Conservation (phyloP, 306 rosid genomes). For the Hippophae gyantsensis region DNA sequence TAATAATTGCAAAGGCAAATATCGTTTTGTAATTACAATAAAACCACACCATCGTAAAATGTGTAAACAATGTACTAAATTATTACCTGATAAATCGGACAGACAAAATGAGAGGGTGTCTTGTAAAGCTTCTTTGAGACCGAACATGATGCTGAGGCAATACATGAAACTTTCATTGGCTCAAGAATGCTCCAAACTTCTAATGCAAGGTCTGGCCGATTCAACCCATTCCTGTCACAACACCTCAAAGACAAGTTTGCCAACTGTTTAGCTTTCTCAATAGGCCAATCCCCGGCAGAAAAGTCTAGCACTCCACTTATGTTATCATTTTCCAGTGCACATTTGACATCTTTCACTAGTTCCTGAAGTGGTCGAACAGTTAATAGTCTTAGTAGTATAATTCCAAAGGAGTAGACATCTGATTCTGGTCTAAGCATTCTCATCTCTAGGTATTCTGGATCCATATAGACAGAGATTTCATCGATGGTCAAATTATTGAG, state of each 20-base stretch:
- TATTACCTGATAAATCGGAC: slow-evolving; percentile 91
- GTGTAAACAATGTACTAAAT: background rate
- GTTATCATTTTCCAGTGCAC: slow-evolving; percentile 53
- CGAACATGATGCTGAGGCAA: slow-evolving; percentile 27
- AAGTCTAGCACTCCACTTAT: slow-evolving; percentile 50
- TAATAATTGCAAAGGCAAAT: too few species aligned
- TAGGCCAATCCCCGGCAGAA: slow-evolving; percentile 97
- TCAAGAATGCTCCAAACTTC: slow-evolving; percentile 59
- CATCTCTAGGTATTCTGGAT: slow-evolving; percentile 60
- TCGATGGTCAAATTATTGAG: slow-evolving; percentile 26
- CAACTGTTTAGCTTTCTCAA: slow-evolving; percentile 42
- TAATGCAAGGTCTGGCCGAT: slow-evolving; percentile 58
- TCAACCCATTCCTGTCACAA: slow-evolving; percentile 34
- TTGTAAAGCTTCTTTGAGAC: slow-evolving; percentile 54
- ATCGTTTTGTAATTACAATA: too few species aligned
- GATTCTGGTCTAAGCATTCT: slow-evolving; percentile 58
- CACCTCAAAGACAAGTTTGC: slow-evolving; percentile 75
- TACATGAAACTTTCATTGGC: slow-evolving; percentile 51
- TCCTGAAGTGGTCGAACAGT: slow-evolving; percentile 55
- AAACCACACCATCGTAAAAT: background rate
- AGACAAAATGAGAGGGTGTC: slow-evolving; percentile 78
- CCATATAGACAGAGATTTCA: slow-evolving; percentile 40
- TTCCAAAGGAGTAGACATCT: slow-evolving; percentile 79
- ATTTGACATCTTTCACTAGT: slow-evolving; percentile 53
- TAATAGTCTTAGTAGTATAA: slow-evolving; percentile 54